A percentile compares a stretch with the other conserved stretches of the same genome.
Evolutionary conservation across 495 filamentous ascomycete genomes (phyloP).

Genomic region (Neurospora intermedia): DNA sequence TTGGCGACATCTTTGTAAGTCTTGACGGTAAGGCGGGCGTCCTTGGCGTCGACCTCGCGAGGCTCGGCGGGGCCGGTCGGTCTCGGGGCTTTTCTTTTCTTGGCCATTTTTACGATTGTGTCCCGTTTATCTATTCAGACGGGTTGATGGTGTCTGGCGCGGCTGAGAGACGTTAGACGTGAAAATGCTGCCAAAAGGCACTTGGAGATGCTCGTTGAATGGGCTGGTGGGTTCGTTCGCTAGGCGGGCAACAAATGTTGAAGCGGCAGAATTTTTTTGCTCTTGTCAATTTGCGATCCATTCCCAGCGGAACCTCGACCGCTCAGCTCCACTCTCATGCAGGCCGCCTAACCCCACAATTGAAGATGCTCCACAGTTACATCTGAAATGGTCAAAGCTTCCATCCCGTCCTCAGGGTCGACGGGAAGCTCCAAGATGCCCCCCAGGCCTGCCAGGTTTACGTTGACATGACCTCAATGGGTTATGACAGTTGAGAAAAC

Average conservation of each 20-base stretch:
- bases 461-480: neutral
- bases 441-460: neutral
- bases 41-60: conserved; percentile 39
- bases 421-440: neutral
- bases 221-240: neutral
- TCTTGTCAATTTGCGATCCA: neutral
- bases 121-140: neutral
- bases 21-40: conserved; percentile 48
- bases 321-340: neutral
- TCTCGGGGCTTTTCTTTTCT: conserved; percentile 65
- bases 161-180: neutral
- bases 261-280: neutral
- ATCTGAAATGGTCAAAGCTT: neutral
- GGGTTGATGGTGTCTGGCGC: neutral
- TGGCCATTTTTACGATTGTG: conserved; percentile 47
- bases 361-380: neutral
- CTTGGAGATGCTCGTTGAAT: neutral
- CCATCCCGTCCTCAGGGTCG: neutral
- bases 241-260: neutral
- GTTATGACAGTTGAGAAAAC: neutral
- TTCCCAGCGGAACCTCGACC: neutral
- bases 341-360: neutral
- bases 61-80: conserved; percentile 29
- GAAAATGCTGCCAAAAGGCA: neutral
- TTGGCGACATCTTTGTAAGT: conserved; percentile 81